These are phyloP conservation scores for Teratosphaeriaceae sp. DNA, from an alignment of 2,329 filamentous ascomycete species.

Conservation along the genomic window DNA sequence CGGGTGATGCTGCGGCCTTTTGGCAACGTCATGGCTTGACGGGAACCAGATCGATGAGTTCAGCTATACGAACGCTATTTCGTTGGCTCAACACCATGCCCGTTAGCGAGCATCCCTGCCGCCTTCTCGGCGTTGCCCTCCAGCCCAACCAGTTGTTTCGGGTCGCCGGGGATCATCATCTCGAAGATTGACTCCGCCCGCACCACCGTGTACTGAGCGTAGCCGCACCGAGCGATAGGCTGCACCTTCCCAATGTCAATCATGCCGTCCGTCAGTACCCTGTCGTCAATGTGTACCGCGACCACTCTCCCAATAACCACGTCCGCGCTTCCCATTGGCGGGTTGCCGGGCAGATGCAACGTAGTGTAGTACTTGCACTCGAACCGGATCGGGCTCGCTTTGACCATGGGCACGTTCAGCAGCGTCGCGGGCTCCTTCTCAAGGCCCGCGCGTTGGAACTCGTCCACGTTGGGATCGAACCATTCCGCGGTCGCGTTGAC, in stretches of 20 bases:
- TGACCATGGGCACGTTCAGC: conserved; percentile 47
- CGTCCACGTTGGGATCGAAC: conserved; percentile 45
- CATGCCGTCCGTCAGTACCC: conserved; percentile 48
- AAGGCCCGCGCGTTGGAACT: conserved; percentile 47
- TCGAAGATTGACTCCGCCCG: conserved; percentile 47
- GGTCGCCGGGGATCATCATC: conserved; percentile 41
- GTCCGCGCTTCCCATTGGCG: conserved; percentile 52
- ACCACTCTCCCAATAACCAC: conserved; percentile 53
- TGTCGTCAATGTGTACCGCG: conserved; percentile 51
- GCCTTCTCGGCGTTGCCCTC: conserved; percentile 26
- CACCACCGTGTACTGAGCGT: conserved; percentile 53
- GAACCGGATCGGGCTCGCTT: conserved; percentile 49
- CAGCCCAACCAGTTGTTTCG: conserved; percentile 26
- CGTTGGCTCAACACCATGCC: conserved; percentile 2
- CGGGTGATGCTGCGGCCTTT: neutral
- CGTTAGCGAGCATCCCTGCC: neutral
- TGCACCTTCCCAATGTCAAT: conserved; percentile 51
- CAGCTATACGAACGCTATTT: conserved; percentile 2
- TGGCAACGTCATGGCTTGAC: no score
- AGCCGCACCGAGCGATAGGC: conserved; percentile 56
- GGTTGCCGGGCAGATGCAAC: conserved; percentile 48
- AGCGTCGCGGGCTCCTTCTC: conserved; percentile 41
- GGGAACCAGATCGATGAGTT: neutral
- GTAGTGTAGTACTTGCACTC: conserved; percentile 53
- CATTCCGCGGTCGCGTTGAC: conserved; percentile 52